Evolutionary conservation across 768 basidiomycete species (phyloP), one percentile per base, ranked within the genome.

Genomic region (Mrakia hoshinonis): DNA sequence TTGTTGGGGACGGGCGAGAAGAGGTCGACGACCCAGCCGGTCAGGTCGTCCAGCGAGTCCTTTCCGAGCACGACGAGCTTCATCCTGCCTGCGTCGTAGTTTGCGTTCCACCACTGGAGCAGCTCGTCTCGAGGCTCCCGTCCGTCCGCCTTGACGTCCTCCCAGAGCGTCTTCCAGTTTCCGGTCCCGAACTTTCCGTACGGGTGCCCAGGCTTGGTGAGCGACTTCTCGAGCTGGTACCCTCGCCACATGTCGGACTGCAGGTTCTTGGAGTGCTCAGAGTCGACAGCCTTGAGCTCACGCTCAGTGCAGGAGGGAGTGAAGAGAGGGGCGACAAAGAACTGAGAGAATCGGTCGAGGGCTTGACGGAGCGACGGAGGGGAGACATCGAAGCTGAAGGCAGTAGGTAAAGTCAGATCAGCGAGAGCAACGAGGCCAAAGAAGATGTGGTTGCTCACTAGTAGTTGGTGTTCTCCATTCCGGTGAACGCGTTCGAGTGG

Each of bases 241-340:
- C 94, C 86, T n/a, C 95, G 86, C 75, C 72, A 73, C 72, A 73
- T 73, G 49, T 73, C 72, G 12, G 55, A 63, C 39, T 80, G 67
- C 9, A 69, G 61, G 89, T 34, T 87, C 85, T 60, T 92, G 88
- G 92, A 91, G 83, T 97, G 88, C 79, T 99, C 96, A 0, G 92
- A 95, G 82, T 79, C 70, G 86, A 90, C 65, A 84, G 86, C 47
- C 75, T 92, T 92, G 73, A 96, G 83, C 81, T 99, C 95, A 39
- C 92, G 86, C 34, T 86, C 83, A 0, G 92, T 93, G 77, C 92
- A 91, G 4, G 89, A 90, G 0, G 89, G 85, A 1, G 86, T 79
- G 77, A 99, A 98, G 51, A 95, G 84, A 0, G 95, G 95, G n/a
- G 86, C 89, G 74, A 90, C 90, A 81, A 99, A 98, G 82, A 99